phyloP scores from a whole-genome alignment of 176 grass and related monocot species.

The Avena insularis region DNA sequence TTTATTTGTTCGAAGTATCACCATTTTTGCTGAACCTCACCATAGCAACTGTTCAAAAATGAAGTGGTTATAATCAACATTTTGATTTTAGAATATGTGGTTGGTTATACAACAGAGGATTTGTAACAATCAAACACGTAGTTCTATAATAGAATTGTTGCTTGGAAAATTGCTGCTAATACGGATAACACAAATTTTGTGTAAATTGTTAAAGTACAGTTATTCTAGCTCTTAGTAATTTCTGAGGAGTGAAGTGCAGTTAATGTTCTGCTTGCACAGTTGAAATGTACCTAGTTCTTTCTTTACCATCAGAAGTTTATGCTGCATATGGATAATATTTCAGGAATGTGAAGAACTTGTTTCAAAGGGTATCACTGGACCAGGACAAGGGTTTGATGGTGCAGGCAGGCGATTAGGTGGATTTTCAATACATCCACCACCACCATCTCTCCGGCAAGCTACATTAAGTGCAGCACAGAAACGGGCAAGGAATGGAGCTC shows the following conservation, averaged over 20 bases:
- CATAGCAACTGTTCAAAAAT: neutral
- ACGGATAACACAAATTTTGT: neutral
- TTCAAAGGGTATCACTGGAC: slow-evolving; percentile 81
- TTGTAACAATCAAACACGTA: neutral
- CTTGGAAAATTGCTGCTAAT: neutral
- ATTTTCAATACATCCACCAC: slow-evolving; percentile 66
- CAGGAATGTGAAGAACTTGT: slow-evolving; percentile 98
- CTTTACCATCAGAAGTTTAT: neutral
- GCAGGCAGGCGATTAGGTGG: slow-evolving; percentile 77
- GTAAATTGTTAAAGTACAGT: neutral
- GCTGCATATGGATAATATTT: slow-evolving; percentile 39
- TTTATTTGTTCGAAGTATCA: neutral
- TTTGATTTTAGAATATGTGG: neutral
- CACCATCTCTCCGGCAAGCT: slow-evolving; percentile 72
- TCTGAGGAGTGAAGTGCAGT: neutral
- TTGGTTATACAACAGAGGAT: neutral
- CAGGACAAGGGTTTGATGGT: slow-evolving; percentile 91
- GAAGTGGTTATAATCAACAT: neutral
- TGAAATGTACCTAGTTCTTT: neutral
- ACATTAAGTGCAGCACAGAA: slow-evolving; percentile 75
- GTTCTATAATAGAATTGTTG: neutral
- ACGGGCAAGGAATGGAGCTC: slow-evolving; percentile 67
- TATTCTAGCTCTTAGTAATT: neutral
- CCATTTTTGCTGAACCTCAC: neutral
- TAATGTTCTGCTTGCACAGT: neutral